Percentiles rank a stretch among this genome's conserved stretches.
Conservation (phyloP, 2,329 filamentous ascomycete genomes). For the Fragosphaeria purpurea region DNA sequence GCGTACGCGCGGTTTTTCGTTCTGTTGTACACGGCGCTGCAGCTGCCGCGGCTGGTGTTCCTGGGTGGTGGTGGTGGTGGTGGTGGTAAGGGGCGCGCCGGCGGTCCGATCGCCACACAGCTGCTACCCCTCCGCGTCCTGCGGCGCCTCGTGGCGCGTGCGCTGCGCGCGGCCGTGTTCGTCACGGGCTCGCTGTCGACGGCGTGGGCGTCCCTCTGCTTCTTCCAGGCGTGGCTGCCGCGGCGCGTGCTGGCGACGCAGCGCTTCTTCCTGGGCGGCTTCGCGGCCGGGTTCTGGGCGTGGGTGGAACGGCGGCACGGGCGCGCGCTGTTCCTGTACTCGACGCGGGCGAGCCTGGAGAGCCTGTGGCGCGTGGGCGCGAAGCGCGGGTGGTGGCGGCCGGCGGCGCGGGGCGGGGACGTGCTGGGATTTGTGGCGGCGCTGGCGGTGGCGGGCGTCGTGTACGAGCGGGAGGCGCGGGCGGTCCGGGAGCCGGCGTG, state of each 20-base stretch:
- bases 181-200: constrained; percentile 76
- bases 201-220: constrained; percentile 79
- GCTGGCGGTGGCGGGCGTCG: constrained; percentile 64
- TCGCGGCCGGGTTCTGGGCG: constrained; percentile 76
- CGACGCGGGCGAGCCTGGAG: constrained; percentile 67
- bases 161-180: constrained; percentile 68
- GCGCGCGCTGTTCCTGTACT: constrained; percentile 66
- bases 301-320: constrained; percentile 60
- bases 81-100: no score
- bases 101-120: no score
- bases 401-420: constrained; percentile 70
- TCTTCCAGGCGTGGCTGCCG: constrained; percentile 75
- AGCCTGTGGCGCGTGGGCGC: constrained; percentile 87
- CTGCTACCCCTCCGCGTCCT: constrained; percentile 57
- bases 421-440: constrained; percentile 73
- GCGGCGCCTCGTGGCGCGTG: constrained; percentile 54
- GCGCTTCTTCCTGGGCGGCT: constrained; percentile 82
- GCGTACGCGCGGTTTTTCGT: constrained; percentile 68
- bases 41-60: constrained; percentile 52
- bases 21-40: constrained; percentile 59
- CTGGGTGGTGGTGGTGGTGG: no score
- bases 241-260: constrained; percentile 66
- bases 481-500: constrained; percentile 58
- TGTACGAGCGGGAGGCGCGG: constrained; percentile 62
- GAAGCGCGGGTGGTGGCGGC: constrained; percentile 90